Evolutionary conservation across 306 rosid species (phyloP).

Genomic region (Acacia melanoxylon): DNA sequence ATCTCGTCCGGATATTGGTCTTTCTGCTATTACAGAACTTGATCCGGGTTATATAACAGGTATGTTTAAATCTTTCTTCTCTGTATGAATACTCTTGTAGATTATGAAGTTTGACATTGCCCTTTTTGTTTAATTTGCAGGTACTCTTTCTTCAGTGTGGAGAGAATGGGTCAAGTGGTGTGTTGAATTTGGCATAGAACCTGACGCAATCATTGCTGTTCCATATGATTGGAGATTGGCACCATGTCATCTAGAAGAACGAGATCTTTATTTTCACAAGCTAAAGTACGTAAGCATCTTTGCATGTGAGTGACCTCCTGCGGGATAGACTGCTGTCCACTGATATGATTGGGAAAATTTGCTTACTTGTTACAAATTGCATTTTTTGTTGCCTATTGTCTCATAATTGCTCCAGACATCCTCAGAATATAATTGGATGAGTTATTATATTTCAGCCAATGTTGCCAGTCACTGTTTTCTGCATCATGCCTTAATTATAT

Average conservation of each 20-base stretch:
- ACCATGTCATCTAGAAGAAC: constrained; percentile 89
- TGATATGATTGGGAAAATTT: constrained; percentile 25
- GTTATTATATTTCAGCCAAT: not conserved
- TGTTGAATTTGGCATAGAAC: constrained; percentile 92
- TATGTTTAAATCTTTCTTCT: constrained; percentile 5
- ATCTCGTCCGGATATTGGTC: constrained; percentile 97
- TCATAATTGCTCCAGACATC: constrained; percentile 1
- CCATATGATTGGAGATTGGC: constrained; percentile 99
- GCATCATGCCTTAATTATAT: not conserved
- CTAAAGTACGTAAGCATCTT: constrained; percentile 66
- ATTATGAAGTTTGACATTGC: not conserved
- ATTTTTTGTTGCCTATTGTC: not conserved
- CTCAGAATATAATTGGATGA: not conserved
- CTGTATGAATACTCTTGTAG: not conserved
- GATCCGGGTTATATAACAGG: constrained; percentile 99
- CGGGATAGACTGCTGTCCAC: not conserved
- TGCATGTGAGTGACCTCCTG: constrained; percentile 23
- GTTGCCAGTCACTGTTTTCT: not conserved
- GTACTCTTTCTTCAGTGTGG: constrained; percentile 98
- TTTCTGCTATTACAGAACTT: constrained; percentile 95
- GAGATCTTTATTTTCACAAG: constrained; percentile 97
- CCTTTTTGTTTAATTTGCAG: constrained; percentile 41
- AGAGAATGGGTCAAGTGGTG: constrained; percentile 99
- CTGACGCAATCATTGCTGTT: constrained; percentile 94
- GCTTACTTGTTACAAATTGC: constrained; percentile 2